Base-by-base conservation (phyloP, 352 stramenopile genomes). In the Phytophthora melonis region DNA sequence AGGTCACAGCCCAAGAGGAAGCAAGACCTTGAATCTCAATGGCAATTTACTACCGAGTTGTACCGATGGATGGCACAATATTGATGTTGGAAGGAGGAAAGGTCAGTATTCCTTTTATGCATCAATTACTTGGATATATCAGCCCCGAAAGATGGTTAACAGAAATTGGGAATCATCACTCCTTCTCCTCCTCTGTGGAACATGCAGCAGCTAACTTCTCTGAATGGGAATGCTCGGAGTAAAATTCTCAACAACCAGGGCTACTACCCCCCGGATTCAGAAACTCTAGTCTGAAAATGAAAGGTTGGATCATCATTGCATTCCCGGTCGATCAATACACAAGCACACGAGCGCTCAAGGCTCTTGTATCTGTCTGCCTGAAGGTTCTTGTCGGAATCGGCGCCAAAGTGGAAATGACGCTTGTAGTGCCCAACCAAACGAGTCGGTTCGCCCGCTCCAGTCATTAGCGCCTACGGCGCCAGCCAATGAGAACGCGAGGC, bases 261-360 rank as follows among this genome's bases (percentile, higher is more conserved):
- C 88, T 95, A 95, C 88, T 94, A 95, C 87, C 86, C 81, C 88
- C 79, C 76, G 79, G 82, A 83, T 92, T 95, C 87, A 94, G 88
- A 94, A 95, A 95, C 88, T 95, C 87, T 95, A 95, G 87, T 95
- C 87, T 95, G 88, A 95, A 93, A 94, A 87, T 74, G 60, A 80
- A 87, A 92, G 80, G 62, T 74, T 81, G 66, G 77, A 86, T 95
- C 88, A 83, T 95, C 88, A 94, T 81, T 79, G 87, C 86, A 93
- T 86, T 87, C 72, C 39, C 30, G 2, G 23, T 19, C 9, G 8
- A 39, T 47, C 39, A n/a, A n/a, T 47, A 19, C 39, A n/a, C 39
- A 47, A n/a, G 7, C 30, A 9, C 30, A 2, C 30, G 10, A 36
- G 32, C 8, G 8, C 32, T 11, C 32, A 30, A 5, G 4, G 25